These are phyloP conservation scores for Leucocoprinus leucothites DNA, from an alignment of 768 basidiomycete genomes.

Conservation along the genomic window DNA sequence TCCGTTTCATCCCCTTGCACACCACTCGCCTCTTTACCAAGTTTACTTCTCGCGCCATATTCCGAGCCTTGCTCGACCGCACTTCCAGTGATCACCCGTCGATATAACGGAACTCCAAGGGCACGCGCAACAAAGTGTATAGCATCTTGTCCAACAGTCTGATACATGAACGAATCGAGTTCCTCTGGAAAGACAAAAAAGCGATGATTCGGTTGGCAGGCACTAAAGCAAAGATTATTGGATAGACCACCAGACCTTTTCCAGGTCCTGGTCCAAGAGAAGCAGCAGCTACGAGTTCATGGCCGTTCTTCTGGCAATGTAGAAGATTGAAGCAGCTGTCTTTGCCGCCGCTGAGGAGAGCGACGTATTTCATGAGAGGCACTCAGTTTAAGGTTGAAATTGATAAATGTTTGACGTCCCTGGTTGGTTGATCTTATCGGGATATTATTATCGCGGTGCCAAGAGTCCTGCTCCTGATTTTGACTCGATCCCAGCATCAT, in stretches of 20 bases:
- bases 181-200: slow-evolving; percentile 67
- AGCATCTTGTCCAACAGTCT: slow-evolving; percentile 97
- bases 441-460: slow-evolving; percentile 9
- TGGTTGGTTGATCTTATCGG: slow-evolving; percentile 15
- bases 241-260: slow-evolving; percentile 59
- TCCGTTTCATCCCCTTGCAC: slow-evolving; percentile 92
- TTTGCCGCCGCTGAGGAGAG: slow-evolving; percentile 94
- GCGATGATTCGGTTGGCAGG: slow-evolving; percentile 18
- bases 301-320: slow-evolving; percentile 84
- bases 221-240: slow-evolving; percentile 5
- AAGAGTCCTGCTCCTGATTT: slow-evolving; percentile 15
- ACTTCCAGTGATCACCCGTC: slow-evolving; percentile 74
- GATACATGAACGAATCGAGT: slow-evolving; percentile 97
- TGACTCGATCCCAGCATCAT: slow-evolving; percentile 30
- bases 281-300: slow-evolving; percentile 84
- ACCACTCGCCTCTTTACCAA: slow-evolving; percentile 38
- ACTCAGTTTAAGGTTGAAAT: slow-evolving; percentile 1
- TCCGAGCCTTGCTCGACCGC: slow-evolving; percentile 81
- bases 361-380: slow-evolving; percentile 81
- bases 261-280: slow-evolving; percentile 82
- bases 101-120: slow-evolving; percentile 82
- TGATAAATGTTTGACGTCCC: too few relatives aligned
- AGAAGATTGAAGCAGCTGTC: slow-evolving; percentile 95
- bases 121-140: slow-evolving; percentile 84
- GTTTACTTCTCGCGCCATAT: slow-evolving; percentile 65